phyloP scores from a whole-genome alignment of 2,329 filamentous ascomycete genomes.

The Cucurbitaria berberidis region DNA sequence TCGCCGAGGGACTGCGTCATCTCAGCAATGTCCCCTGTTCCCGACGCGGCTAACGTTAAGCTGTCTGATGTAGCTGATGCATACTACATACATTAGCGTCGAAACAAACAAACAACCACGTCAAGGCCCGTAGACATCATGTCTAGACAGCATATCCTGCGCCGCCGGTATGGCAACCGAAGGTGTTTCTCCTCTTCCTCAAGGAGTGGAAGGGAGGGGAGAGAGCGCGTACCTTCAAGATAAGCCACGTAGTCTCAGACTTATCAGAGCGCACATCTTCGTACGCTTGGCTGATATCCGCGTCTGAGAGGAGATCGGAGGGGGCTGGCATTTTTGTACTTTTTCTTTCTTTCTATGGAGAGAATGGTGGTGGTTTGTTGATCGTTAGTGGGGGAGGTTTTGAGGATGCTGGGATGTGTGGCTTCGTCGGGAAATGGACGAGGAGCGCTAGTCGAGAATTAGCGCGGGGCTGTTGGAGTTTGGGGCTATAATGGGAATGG shows the following conservation, averaged over 20 bases:
- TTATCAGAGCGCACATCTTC: slow-evolving; percentile 72
- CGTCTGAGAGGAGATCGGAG: slow-evolving; percentile 43
- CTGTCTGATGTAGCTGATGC: slow-evolving; percentile 60
- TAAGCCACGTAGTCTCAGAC: slow-evolving; percentile 69
- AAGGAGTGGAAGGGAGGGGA: no score
- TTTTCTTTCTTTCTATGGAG: neutral
- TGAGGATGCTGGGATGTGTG: slow-evolving; percentile 23
- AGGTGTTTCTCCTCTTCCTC: no score
- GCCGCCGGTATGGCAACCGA: no score
- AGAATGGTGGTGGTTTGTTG: neutral
- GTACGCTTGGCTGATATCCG: slow-evolving; percentile 69
- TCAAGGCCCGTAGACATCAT: no score
- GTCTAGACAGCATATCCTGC: no score
- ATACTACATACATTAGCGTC: slow-evolving; percentile 15
- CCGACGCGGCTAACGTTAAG: slow-evolving; percentile 63
- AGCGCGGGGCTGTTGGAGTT: slow-evolving; percentile 11
- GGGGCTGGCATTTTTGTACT: slow-evolving; percentile 36
- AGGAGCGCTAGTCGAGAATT: no score
- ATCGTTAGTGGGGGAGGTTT: neutral
- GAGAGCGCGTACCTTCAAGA: slow-evolving; percentile 69
- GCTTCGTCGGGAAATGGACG: no score
- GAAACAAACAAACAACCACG: no score
- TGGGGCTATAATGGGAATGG: neutral
- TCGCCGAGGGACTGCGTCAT: slow-evolving; percentile 62
- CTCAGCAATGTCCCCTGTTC: slow-evolving; percentile 66